Base-by-base conservation (phyloP, 2,329 filamentous ascomycete genomes). In the Arthrobotrys megalospora region DNA sequence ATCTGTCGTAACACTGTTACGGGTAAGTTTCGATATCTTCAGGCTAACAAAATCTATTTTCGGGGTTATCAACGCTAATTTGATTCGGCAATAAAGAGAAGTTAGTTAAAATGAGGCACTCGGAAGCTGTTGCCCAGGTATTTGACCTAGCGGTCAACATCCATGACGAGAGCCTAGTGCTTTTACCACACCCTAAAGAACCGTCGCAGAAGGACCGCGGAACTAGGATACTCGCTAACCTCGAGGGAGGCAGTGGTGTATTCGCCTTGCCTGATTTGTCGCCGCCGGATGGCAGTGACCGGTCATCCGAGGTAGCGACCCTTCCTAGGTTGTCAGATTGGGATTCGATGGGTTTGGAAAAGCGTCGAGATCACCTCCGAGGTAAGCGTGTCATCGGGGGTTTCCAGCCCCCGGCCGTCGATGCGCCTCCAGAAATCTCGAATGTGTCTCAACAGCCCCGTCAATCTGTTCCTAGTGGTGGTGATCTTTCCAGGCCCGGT, bases 121-220 rank as follows among this genome's bases (percentile, higher is more conserved):
- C 90, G 0, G 90, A 91, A 1, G 93, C 94, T 0, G 93, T 97
- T 1, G 93, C 92, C 36, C 90, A 93, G 38, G 93, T 97, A 0
- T 97, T 97, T 81, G 94, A 97, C 82, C 89, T 97, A 19, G 92
- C 92, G 48, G 90, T 92, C 32, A 93, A 93, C 0, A 87, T 89
- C 81, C 89, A 90, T 78, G 88, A 89, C 10, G 89, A 92, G 55
- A 89, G 88, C 48, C 88, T 98, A 2, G 90, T 97, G 14, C 87
- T 97, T 10, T 89, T 99, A 3, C 93, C 95, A 1, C 96, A 98
- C 82, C 96, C 96, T 0, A 86, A 90, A 21, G 75, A 60, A 28
- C 63, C 88, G 1, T 83, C 86, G 2, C 85, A 86, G 16, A 86
- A 89, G 64, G 85, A 87, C n/a, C 84, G 85, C 1, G 85, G 85